Evolutionary conservation across 805 yeast species (phyloP).

Genomic region (Spathaspora sp.): DNA sequence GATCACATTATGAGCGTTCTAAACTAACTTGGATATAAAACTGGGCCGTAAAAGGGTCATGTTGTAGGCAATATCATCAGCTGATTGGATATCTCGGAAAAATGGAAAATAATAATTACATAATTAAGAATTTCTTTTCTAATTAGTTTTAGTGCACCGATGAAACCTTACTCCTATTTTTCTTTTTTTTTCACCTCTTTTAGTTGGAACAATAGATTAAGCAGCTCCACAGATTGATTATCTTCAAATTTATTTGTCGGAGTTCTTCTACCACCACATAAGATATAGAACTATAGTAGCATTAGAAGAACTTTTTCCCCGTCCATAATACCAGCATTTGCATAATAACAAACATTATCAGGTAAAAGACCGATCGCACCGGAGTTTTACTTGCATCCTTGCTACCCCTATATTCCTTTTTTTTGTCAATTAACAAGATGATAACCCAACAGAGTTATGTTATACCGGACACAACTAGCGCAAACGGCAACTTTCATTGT

Average conservation of each 20-base stretch:
- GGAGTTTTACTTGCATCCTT: background rate
- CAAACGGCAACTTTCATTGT: background rate
- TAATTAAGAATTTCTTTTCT: background rate
- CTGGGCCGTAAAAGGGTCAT: background rate
- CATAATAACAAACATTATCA: background rate
- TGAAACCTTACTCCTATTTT: constrained; percentile 1
- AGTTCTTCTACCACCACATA: background rate
- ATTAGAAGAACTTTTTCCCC: too few species aligned
- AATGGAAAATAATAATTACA: background rate
- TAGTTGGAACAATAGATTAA: background rate
- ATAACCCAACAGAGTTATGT: background rate
- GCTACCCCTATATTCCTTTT: constrained; percentile 1
- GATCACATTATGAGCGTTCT: too few species aligned
- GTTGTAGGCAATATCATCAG: background rate
- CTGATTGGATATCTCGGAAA: background rate
- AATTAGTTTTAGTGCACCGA: background rate
- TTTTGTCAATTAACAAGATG: background rate
- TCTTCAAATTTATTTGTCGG: background rate
- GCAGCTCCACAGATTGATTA: background rate
- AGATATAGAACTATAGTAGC: background rate
- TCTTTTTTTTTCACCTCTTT: background rate
- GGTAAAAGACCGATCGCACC: background rate
- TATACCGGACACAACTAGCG: background rate
- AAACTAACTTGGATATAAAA: too few species aligned
- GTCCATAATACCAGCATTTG: background rate